These are phyloP conservation scores for Terfezia boudieri DNA, from an alignment of 495 filamentous ascomycete species.

Conservation along the genomic window DNA sequence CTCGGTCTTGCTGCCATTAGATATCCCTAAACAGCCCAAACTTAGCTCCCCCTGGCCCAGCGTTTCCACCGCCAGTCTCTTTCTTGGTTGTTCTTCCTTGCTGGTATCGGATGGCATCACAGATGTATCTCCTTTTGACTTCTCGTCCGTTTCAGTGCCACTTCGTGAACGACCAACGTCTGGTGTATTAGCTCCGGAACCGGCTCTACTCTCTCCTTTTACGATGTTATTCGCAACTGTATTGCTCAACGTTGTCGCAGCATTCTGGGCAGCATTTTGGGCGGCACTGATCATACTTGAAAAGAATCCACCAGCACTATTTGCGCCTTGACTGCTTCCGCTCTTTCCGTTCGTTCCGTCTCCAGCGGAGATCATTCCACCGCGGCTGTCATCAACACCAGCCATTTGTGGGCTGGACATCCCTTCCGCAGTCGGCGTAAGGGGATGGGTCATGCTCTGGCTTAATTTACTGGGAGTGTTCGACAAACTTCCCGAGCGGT, in stretches of 20 bases:
- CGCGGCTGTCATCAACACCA: constrained; percentile 25
- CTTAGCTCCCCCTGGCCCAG: constrained; percentile 73
- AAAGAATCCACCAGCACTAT: constrained; percentile 47
- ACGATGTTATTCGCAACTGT: constrained; percentile 40
- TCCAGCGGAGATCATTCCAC: constrained; percentile 22
- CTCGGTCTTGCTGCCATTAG: background rate
- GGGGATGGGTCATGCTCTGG: constrained; percentile 44
- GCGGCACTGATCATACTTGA: constrained; percentile 79
- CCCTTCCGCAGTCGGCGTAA: constrained; percentile 47
- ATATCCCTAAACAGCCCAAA: constrained; percentile 25
- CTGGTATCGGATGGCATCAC: constrained; percentile 7
- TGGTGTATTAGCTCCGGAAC: constrained; percentile 20
- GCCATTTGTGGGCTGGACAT: constrained; percentile 21
- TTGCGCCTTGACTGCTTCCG: background rate
- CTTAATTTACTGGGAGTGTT: constrained; percentile 76
- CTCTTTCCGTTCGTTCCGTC: constrained; percentile 17
- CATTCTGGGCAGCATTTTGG: constrained; percentile 86
- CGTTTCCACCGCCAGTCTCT: constrained; percentile 66
- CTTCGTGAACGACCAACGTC: constrained; percentile 22
- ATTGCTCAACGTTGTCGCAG: constrained; percentile 65
- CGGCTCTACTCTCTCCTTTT: constrained; percentile 23
- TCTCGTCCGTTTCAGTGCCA: constrained; percentile 20
- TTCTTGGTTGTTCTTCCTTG: constrained; percentile 27
- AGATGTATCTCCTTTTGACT: constrained; percentile 20
- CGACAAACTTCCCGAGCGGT: constrained; percentile 35